Evolutionary conservation across 768 basidiomycete species (phyloP).

Genomic region (Mycena rosella): DNA sequence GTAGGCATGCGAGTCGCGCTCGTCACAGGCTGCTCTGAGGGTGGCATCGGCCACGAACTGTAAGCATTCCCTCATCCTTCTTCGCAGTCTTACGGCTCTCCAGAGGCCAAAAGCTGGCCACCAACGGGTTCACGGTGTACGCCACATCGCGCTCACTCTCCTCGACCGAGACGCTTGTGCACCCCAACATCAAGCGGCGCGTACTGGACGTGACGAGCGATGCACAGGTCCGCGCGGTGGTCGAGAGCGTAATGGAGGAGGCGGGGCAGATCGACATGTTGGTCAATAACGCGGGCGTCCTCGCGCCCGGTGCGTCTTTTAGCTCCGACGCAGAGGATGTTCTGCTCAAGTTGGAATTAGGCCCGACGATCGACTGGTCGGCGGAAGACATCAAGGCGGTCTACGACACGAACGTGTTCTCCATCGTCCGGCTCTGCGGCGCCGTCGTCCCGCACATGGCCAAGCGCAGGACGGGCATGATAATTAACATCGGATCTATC

Average conservation of each 20-base stretch:
- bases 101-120: conserved; percentile 12
- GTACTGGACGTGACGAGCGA: conserved; percentile 9
- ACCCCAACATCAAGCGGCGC: conserved; percentile 11
- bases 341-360: neutral
- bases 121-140: neutral
- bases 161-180: neutral
- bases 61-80: neutral
- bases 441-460: conserved; percentile 20
- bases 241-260: neutral
- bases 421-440: neutral
- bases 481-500: conserved; percentile 6
- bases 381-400: neutral
- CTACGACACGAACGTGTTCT: conserved; percentile 14
- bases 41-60: conserved; percentile 2
- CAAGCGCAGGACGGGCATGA: conserved; percentile 5
- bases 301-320: neutral
- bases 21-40: conserved; percentile 7
- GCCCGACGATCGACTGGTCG: neutral
- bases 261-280: conserved; percentile 9
- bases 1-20: conserved; percentile 3
- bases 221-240: neutral
- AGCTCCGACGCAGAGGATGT: neutral
- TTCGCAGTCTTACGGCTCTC: neutral
- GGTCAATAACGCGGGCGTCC: conserved; percentile 11
- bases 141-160: conserved; percentile 6